Evolutionary conservation across 176 grass and related monocot species (phyloP).

Genomic region (Rhynchospora breviuscula): DNA sequence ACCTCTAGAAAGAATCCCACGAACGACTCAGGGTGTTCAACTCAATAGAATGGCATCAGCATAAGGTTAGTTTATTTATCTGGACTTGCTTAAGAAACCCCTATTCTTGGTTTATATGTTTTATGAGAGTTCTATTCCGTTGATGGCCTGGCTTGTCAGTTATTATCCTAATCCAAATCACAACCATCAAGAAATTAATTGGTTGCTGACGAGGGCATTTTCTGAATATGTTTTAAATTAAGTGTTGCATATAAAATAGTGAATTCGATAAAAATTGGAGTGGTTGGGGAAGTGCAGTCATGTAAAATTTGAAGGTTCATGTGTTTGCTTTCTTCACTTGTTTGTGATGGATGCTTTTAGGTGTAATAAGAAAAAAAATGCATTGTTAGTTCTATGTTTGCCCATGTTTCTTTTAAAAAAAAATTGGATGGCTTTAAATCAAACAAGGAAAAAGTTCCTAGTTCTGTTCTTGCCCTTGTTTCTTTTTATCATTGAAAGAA

Average conservation of each 20-base stretch:
- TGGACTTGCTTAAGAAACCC: background rate
- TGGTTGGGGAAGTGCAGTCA: background rate
- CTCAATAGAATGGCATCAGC: slow-evolving; percentile 59
- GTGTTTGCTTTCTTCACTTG: background rate
- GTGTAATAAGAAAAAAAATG: background rate
- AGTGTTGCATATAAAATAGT: background rate
- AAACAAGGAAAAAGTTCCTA: too few species aligned
- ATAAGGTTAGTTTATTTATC: slow-evolving; percentile 26
- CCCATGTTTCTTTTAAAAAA: too few species aligned
- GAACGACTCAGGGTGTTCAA: slow-evolving; percentile 64
- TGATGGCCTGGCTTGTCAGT: background rate
- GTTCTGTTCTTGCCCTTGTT: too few species aligned
- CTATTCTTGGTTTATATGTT: background rate
- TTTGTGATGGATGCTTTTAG: background rate
- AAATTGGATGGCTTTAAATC: too few species aligned
- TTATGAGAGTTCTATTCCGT: background rate
- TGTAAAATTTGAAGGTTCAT: background rate
- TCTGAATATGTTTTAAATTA: background rate
- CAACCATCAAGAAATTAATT: background rate
- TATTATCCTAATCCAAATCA: background rate
- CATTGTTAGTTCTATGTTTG: background rate
- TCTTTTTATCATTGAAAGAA: background rate
- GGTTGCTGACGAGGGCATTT: background rate
- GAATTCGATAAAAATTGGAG: background rate
- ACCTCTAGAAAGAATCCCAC: slow-evolving; percentile 59